Conservation (phyloP, 148 eudicot species). For the Cornus florida region DNA sequence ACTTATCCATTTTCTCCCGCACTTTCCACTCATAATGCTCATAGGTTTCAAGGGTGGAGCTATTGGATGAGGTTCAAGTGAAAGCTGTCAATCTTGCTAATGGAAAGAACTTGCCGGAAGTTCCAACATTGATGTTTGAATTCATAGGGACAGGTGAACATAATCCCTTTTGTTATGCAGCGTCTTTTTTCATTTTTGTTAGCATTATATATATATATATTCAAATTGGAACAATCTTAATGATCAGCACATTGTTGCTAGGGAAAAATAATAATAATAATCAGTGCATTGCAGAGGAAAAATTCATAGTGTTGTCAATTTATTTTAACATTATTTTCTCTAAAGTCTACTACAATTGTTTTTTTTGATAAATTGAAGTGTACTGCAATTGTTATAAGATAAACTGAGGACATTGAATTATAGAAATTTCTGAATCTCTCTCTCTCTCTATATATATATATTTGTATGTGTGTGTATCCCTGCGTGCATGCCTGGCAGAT, state of each 20-base stretch:
- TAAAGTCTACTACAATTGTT: too few species aligned
- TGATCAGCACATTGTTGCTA: not conserved
- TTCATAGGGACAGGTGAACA: conserved; percentile 91
- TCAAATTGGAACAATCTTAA: not conserved
- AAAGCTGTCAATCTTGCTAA: conserved; percentile 88
- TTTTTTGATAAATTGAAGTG: too few species aligned
- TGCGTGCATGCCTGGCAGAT: too few species aligned
- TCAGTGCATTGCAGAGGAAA: not conserved
- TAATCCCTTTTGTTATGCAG: not conserved
- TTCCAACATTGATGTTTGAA: conserved; percentile 86
- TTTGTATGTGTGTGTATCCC: too few species aligned
- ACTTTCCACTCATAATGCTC: conserved; percentile 9
- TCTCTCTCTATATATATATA: not conserved
- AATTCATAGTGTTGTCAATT: not conserved
- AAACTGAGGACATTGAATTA: too few species aligned
- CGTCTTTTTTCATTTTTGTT: not conserved
- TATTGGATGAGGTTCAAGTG: conserved; percentile 94
- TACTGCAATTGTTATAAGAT: too few species aligned
- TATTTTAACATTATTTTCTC: not conserved
- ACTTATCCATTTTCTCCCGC: not conserved
- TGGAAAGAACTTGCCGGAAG: conserved; percentile 78
- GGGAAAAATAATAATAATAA: too few species aligned
- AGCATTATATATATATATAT: not conserved
- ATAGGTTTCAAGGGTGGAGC: conserved; percentile 91
- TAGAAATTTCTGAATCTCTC: not conserved